These are phyloP conservation scores for Tephrocybe rancida DNA, from an alignment of 768 basidiomycete species.

Conservation along the genomic window DNA sequence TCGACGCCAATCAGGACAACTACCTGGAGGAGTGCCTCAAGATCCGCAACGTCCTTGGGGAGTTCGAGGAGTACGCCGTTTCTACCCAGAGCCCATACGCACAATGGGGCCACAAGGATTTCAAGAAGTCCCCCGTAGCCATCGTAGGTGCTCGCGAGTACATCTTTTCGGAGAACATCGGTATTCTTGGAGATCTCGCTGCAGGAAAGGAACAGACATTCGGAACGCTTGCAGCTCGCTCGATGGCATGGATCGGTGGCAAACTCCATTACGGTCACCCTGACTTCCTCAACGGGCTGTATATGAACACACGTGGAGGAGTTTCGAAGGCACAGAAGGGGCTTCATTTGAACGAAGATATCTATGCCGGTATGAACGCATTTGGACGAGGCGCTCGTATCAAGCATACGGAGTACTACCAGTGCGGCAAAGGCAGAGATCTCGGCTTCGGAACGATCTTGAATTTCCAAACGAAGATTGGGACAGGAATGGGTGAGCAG, in stretches of 20 bases:
- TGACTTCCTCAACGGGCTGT: slow-evolving; percentile 96
- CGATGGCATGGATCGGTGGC: slow-evolving; percentile 96
- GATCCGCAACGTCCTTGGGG: slow-evolving; percentile 96
- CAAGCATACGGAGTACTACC: slow-evolving; percentile 99
- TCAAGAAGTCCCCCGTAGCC: slow-evolving; percentile 87
- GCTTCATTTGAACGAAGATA: slow-evolving; percentile 98
- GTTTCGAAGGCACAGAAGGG: slow-evolving; percentile 99
- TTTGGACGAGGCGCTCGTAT: slow-evolving; percentile 96
- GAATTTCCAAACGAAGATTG: slow-evolving; percentile 99
- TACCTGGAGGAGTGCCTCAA: slow-evolving; percentile 99
- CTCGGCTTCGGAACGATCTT: slow-evolving; percentile 98
- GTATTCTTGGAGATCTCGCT: slow-evolving; percentile 97
- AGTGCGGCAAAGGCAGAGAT: slow-evolving; percentile 98
- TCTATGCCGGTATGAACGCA: slow-evolving; percentile 99
- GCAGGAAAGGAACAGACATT: slow-evolving; percentile 99
- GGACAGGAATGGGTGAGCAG: slow-evolving; percentile 99
- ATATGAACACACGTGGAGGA: slow-evolving; percentile 98
- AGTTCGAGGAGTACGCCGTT: slow-evolving; percentile 92
- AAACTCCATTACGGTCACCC: slow-evolving; percentile 99
- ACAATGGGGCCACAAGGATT: slow-evolving; percentile 87
- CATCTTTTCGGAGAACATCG: slow-evolving; percentile 99
- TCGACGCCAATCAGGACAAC: slow-evolving; percentile 99
- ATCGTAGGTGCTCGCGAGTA: slow-evolving; percentile 99
- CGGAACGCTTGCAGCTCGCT: slow-evolving; percentile 94
- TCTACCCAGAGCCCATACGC: slow-evolving; percentile 91